Evolutionary conservation across 169 alveolate genomes (phyloP).

Genomic region (Cryptosporidium meleagridis): DNA sequence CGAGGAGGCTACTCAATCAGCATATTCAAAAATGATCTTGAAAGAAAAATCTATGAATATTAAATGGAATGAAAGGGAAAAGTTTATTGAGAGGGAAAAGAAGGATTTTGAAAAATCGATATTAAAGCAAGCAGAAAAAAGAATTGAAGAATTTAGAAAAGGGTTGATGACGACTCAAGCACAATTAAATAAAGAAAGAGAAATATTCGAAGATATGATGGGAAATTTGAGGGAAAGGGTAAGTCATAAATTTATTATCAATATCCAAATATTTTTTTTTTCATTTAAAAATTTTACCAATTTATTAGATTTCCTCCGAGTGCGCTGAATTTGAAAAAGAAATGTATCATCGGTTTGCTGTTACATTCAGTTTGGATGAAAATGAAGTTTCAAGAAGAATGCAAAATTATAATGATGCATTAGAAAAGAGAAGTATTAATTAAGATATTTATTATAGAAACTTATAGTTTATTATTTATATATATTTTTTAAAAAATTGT

Average conservation of each 20-base stretch:
- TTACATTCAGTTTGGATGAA: slow-evolving; percentile 64
- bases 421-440: background rate
- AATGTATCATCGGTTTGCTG: slow-evolving; percentile 68
- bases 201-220: slow-evolving; percentile 62
- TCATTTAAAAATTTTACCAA: background rate
- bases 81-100: slow-evolving; percentile 55
- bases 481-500: no score
- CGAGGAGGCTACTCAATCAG: slow-evolving; percentile 66
- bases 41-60: slow-evolving; percentile 46
- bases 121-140: slow-evolving; percentile 65
- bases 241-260: slow-evolving; percentile 5
- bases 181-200: slow-evolving; percentile 61
- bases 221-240: slow-evolving; percentile 54
- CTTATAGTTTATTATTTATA: background rate
- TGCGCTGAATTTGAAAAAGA: slow-evolving; percentile 64
- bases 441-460: background rate
- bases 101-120: slow-evolving; percentile 53
- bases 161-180: slow-evolving; percentile 59
- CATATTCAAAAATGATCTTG: slow-evolving; percentile 19
- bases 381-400: slow-evolving; percentile 60
- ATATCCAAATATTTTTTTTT: background rate
- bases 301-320: slow-evolving; percentile 45
- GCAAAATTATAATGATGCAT: slow-evolving; percentile 32
- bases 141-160: slow-evolving; percentile 71
- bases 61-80: slow-evolving; percentile 65